A percentile compares a stretch with the other conserved stretches of the same genome.
Evolutionary conservation across 805 yeast genomes (phyloP).

Genomic region (Schwanniomyces vanrijiae): DNA sequence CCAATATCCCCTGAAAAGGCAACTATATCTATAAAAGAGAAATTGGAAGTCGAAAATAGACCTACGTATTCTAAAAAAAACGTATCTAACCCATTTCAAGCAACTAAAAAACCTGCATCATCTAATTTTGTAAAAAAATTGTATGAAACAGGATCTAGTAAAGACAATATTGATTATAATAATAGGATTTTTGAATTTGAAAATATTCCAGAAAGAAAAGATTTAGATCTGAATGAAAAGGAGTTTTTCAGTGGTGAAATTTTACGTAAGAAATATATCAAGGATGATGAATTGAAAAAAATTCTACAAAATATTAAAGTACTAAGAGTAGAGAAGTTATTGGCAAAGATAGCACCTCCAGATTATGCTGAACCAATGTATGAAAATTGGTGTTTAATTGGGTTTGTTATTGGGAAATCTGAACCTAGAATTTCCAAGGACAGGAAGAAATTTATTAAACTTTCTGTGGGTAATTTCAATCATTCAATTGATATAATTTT

Average conservation of each 20-base stretch:
- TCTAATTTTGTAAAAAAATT: slow-evolving; percentile 20
- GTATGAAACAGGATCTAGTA: slow-evolving; percentile 11
- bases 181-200: slow-evolving; percentile 26
- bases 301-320: slow-evolving; percentile 52
- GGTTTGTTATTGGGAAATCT: slow-evolving; percentile 61
- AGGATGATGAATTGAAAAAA: slow-evolving; percentile 27
- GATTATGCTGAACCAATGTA: slow-evolving; percentile 65
- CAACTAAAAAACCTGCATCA: slow-evolving; percentile 2
- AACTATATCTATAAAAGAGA: not conserved
- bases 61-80: not conserved
- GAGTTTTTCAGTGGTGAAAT: slow-evolving; percentile 18
- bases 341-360: slow-evolving; percentile 70
- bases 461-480: slow-evolving; percentile 68
- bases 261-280: slow-evolving; percentile 46
- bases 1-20: slow-evolving; percentile 11
- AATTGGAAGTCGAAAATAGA: not conserved
- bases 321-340: slow-evolving; percentile 55
- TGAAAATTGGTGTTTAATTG: slow-evolving; percentile 79
- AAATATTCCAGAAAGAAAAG: slow-evolving; percentile 8
- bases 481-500: slow-evolving; percentile 59
- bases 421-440: slow-evolving; percentile 41
- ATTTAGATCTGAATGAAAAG: slow-evolving; percentile 15
- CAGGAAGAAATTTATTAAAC: slow-evolving; percentile 51
- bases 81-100: not conserved
- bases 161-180: slow-evolving; percentile 17